phyloP scores from a whole-genome alignment of 805 yeast genomes.

The Kazachstania martiniae region DNA sequence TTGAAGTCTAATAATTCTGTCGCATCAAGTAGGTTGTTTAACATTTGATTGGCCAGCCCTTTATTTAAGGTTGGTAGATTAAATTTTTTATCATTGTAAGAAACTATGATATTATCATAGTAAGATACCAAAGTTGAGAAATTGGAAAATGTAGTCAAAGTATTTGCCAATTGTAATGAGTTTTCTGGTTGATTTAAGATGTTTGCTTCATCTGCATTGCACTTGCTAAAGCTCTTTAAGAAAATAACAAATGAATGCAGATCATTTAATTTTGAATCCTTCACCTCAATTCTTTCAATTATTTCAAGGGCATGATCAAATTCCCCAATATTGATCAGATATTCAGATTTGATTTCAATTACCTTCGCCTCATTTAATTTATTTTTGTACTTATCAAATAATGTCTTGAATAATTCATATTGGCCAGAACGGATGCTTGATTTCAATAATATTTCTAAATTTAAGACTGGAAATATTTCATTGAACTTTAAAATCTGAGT shows the following conservation, averaged over 20 bases:
- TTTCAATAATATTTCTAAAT: constrained; percentile 16
- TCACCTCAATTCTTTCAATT: constrained; percentile 3
- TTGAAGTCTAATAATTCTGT: constrained; percentile 9
- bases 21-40: constrained; percentile 19
- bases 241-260: constrained; percentile 18
- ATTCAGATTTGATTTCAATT: constrained; percentile 15
- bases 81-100: neutral
- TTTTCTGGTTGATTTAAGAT: constrained; percentile 12
- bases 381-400: constrained; percentile 11
- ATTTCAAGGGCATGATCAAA: constrained; percentile 15
- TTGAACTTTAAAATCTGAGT: constrained; percentile 14
- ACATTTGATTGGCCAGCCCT: constrained; percentile 15
- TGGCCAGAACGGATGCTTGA: constrained; percentile 19
- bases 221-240: constrained; percentile 15
- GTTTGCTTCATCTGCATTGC: constrained; percentile 1
- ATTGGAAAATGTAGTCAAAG: constrained; percentile 13
- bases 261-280: constrained; percentile 13
- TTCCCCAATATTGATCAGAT: constrained; percentile 11
- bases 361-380: constrained; percentile 7
- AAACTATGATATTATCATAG: constrained; percentile 6
- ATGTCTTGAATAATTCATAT: constrained; percentile 9
- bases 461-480: constrained; percentile 17
- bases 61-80: neutral
- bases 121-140: constrained; percentile 11
- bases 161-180: constrained; percentile 21